Evolutionary conservation across 495 filamentous ascomycete genomes (phyloP).

Genomic region (Opeltia flavorubescens): DNA sequence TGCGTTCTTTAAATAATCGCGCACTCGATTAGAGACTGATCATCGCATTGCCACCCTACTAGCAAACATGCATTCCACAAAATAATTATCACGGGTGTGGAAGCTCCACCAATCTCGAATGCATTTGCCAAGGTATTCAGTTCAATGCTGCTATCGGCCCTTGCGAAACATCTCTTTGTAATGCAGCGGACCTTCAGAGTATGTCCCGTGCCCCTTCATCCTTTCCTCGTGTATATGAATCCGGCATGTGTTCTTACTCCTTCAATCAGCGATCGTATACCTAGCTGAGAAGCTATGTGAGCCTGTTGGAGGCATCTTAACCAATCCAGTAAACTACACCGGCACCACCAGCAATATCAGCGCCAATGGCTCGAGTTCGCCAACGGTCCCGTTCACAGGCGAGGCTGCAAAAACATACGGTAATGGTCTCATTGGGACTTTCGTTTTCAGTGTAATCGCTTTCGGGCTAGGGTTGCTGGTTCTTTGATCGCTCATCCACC

Average conservation of each 20-base stretch:
- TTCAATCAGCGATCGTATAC: background rate
- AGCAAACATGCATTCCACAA: constrained; percentile 3
- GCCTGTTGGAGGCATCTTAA: constrained; percentile 3
- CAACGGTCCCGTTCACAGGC: background rate
- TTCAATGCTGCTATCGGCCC: background rate
- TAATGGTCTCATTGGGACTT: background rate
- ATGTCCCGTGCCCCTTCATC: background rate
- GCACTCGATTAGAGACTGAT: background rate
- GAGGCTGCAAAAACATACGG: background rate
- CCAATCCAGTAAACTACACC: background rate
- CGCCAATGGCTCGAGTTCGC: background rate
- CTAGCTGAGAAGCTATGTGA: constrained; percentile 1
- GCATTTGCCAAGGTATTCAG: background rate
- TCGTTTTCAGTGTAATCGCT: background rate
- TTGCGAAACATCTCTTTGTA: constrained; percentile 2
- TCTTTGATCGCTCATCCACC: no score
- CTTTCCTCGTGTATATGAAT: no score
- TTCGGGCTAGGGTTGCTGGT: no score
- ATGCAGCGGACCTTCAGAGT: constrained; percentile 1
- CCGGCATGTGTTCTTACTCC: background rate
- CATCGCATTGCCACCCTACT: background rate
- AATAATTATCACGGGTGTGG: constrained; percentile 1
- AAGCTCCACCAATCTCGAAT: background rate
- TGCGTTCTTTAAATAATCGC: background rate
- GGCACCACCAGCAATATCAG: background rate